Conservation (phyloP, 139 green algal genomes). For the Nannochloris sp. region DNA sequence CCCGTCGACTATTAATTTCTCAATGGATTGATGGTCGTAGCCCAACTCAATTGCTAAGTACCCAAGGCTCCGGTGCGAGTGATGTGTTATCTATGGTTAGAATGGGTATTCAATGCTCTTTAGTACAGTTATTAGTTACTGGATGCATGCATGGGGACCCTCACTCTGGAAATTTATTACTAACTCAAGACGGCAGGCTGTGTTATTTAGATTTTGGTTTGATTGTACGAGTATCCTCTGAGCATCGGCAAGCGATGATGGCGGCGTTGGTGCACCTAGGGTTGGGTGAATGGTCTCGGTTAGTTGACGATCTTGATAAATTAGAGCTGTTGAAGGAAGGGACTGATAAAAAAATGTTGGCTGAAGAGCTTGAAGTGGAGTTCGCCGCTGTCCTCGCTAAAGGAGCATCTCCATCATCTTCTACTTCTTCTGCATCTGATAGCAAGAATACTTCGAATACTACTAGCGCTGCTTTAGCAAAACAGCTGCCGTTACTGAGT, state of each 20-base stretch:
- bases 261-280: conserved; percentile 92
- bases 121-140: conserved; percentile 73
- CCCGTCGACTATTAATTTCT: conserved; percentile 76
- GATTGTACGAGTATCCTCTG: conserved; percentile 71
- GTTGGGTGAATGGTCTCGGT: conserved; percentile 65
- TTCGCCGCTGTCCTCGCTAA: conserved; percentile 18
- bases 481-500: conserved; percentile 27
- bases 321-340: conserved; percentile 71
- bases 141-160: conserved; percentile 80
- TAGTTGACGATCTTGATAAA: conserved; percentile 90
- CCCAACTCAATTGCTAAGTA: conserved; percentile 19
- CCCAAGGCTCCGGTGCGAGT: background rate
- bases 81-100: conserved; percentile 84
- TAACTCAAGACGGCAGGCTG: conserved; percentile 70
- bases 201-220: conserved; percentile 91
- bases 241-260: conserved; percentile 79
- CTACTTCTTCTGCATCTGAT: background rate
- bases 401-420: background rate
- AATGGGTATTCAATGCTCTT: conserved; percentile 88
- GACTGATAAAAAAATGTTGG: conserved; percentile 89
- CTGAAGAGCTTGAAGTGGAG: conserved; percentile 21
- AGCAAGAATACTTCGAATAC: background rate
- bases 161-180: conserved; percentile 86
- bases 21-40: conserved; percentile 94
- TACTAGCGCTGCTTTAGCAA: too few species aligned